These are phyloP conservation scores for Myxozyma sirexii DNA, from an alignment of 805 yeast genomes.

Conservation along the genomic window DNA sequence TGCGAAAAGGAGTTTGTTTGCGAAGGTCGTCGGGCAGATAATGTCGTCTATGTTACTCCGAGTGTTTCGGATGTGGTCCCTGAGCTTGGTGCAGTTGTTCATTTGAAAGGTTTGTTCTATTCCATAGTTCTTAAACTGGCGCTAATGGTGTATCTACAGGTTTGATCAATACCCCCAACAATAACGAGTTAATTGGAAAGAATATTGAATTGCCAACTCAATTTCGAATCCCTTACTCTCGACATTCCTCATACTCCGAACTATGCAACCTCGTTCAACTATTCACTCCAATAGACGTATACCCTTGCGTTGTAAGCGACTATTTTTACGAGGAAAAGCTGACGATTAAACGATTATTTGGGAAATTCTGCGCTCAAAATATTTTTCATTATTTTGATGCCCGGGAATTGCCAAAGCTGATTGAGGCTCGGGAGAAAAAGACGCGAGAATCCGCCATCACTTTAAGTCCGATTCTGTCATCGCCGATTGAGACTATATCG, in stretches of 20 bases:
- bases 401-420: slow-evolving; percentile 22
- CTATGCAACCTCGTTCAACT: slow-evolving; percentile 43
- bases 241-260: slow-evolving; percentile 54
- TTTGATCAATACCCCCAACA: no score
- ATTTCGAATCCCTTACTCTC: slow-evolving; percentile 48
- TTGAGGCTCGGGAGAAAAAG: background rate
- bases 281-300: slow-evolving; percentile 49
- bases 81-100: slow-evolving; percentile 9
- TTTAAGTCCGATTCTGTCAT: no score
- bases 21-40: slow-evolving; percentile 3
- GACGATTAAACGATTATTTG: slow-evolving; percentile 48
- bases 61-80: slow-evolving; percentile 33
- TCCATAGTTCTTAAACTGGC: no score
- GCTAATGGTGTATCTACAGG: no score
- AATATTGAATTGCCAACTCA: slow-evolving; percentile 40
- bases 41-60: slow-evolving; percentile 32
- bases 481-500: no score
- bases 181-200: no score
- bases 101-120: no score
- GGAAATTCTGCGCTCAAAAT: slow-evolving; percentile 41
- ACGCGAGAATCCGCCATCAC: no score
- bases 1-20: slow-evolving; percentile 36
- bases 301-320: slow-evolving; percentile 48
- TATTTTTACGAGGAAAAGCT: slow-evolving; percentile 47
- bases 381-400: slow-evolving; percentile 27